phyloP scores from a whole-genome alignment of 805 yeast genomes.

The Kregervanrija pseudodelftensis region DNA sequence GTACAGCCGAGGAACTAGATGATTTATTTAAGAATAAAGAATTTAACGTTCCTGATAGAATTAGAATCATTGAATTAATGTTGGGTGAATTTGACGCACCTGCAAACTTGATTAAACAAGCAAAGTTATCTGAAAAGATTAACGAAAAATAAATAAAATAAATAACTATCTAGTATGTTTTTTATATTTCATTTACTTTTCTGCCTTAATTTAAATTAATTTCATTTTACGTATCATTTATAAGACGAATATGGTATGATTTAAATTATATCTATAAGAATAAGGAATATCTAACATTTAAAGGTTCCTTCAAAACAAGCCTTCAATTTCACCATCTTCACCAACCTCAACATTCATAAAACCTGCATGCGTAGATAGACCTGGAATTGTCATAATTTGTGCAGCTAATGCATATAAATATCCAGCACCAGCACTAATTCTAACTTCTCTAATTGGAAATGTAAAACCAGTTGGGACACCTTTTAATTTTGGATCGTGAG shows the following conservation, averaged over 20 bases:
- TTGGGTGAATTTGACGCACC: constrained; percentile 68
- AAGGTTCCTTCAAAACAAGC: constrained; percentile 46
- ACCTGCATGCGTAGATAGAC: constrained; percentile 79
- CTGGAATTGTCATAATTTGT: constrained; percentile 81
- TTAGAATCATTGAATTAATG: constrained; percentile 63
- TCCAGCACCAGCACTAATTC: constrained; percentile 85
- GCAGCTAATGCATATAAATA: constrained; percentile 81
- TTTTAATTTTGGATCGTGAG: constrained; percentile 75
- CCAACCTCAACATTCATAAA: constrained; percentile 81
- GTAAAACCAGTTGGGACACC: constrained; percentile 78
- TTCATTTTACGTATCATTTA: not conserved
- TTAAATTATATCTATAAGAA: not conserved
- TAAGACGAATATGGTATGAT: not conserved
- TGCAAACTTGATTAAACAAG: constrained; percentile 56
- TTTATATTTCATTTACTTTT: not conserved
- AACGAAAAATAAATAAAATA: constrained; percentile 10
- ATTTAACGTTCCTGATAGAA: constrained; percentile 50
- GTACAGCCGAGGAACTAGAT: constrained; percentile 53
- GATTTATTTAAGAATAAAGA: constrained; percentile 37
- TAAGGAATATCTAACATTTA: not conserved
- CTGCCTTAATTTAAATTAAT: not conserved
- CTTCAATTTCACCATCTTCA: constrained; percentile 76
- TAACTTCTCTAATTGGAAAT: constrained; percentile 75
- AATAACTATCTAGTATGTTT: not conserved
- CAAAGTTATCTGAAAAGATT: constrained; percentile 39